These are phyloP conservation scores for Leishmania lainsoni DNA, from an alignment of 208 protist genomes.

Conservation along the genomic window DNA sequence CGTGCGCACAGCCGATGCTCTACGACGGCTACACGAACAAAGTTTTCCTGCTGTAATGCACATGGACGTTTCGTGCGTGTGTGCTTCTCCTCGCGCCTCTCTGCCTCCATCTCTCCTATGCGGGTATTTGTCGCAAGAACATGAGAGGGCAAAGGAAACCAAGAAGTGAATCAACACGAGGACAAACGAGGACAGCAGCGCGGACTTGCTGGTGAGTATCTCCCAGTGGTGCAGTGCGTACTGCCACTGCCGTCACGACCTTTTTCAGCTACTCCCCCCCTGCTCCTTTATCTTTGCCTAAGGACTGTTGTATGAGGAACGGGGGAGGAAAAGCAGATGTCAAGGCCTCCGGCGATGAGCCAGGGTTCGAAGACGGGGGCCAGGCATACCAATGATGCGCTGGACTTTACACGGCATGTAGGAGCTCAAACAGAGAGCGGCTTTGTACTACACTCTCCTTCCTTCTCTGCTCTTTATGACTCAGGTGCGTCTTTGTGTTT, in stretches of 20 bases:
- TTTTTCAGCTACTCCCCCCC: background rate
- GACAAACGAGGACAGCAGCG: background rate
- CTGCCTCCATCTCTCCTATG: background rate
- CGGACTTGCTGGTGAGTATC: background rate
- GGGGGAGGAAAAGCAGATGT: too few species aligned
- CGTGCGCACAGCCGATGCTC: slow-evolving; percentile 88
- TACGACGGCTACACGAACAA: slow-evolving; percentile 89
- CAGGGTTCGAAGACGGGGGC: background rate
- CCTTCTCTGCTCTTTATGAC: slow-evolving; percentile 1
- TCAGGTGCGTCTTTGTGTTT: background rate
- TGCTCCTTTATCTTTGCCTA: background rate
- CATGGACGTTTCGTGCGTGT: background rate
- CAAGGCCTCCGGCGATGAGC: background rate
- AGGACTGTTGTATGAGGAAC: background rate
- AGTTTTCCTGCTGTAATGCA: slow-evolving; percentile 17
- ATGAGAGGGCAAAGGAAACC: background rate
- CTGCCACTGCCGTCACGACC: background rate
- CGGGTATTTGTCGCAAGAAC: background rate
- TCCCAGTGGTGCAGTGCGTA: background rate
- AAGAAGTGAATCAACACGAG: background rate
- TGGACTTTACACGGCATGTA: background rate
- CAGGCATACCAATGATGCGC: background rate
- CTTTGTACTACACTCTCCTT: background rate
- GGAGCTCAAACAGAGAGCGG: background rate
- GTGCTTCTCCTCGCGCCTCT: background rate